These are phyloP conservation scores for Citrus cavaleriei DNA, from an alignment of 345 rosid genomes.

Conservation along the genomic window DNA sequence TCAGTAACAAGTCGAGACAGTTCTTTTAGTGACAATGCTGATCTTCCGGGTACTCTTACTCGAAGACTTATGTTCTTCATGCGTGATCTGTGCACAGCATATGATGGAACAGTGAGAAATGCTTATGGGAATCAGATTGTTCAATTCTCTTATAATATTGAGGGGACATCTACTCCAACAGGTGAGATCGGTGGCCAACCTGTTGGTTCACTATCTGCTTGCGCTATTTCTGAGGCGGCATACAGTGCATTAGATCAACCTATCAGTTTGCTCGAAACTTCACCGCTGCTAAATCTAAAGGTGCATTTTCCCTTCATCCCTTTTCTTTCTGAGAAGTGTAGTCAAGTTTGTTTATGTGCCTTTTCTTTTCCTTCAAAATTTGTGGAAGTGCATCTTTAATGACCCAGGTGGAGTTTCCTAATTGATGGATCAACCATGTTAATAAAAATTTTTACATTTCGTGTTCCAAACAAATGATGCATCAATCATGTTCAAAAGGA, in stretches of 20 bases:
- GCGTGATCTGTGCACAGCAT: slow-evolving; percentile 70
- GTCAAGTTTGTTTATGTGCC: neutral
- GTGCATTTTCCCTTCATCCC: slow-evolving; percentile 23
- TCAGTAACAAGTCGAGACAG: slow-evolving; percentile 78
- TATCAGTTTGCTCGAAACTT: slow-evolving; percentile 74
- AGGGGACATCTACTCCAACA: slow-evolving; percentile 11
- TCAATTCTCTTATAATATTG: slow-evolving; percentile 59
- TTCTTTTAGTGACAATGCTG: slow-evolving; percentile 91
- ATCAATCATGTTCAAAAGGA: neutral
- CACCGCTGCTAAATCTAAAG: slow-evolving; percentile 72
- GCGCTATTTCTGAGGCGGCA: slow-evolving; percentile 90
- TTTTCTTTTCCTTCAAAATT: neutral
- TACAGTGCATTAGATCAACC: slow-evolving; percentile 97
- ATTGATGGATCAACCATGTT: neutral
- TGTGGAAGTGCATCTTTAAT: neutral
- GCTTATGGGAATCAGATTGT: slow-evolving; percentile 75
- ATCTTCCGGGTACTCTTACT: slow-evolving; percentile 86
- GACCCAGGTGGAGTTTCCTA: neutral
- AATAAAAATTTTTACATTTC: neutral
- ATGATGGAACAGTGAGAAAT: slow-evolving; percentile 87
- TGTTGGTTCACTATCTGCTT: slow-evolving; percentile 79
- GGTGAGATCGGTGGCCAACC: slow-evolving; percentile 60
- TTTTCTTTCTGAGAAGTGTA: neutral
- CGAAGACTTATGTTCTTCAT: slow-evolving; percentile 83
- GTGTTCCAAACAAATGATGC: neutral